These are phyloP conservation scores for Chrysochromulina tobinii DNA, from an alignment of 78 protist genomes.

Conservation along the genomic window DNA sequence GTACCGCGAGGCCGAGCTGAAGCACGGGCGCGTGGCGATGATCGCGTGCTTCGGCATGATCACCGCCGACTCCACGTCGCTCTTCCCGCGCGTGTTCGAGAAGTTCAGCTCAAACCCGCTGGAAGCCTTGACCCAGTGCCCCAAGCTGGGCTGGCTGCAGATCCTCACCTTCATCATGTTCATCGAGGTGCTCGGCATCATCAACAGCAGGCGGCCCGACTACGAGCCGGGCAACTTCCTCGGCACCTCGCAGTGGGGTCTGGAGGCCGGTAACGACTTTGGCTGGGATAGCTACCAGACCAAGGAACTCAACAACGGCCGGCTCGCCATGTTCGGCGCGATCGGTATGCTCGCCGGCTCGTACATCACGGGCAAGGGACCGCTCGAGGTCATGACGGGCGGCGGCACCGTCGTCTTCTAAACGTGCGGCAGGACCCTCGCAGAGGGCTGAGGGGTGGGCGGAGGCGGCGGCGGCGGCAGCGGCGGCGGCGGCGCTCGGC, in stretches of 20 bases:
- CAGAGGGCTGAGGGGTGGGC: too few species aligned
- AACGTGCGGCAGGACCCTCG: background rate
- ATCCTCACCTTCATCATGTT: background rate
- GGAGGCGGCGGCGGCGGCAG: too few species aligned
- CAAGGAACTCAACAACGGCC: conserved; percentile 16
- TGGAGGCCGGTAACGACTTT: background rate
- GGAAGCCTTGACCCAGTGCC: background rate
- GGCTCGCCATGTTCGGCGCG: conserved; percentile 1
- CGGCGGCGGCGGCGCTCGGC: too few species aligned
- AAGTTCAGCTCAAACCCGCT: background rate
- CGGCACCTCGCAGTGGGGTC: background rate
- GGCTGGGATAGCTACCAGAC: background rate
- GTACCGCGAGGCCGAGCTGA: conserved; percentile 25
- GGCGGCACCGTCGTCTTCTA: background rate
- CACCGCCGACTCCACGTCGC: background rate
- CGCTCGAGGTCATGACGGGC: background rate
- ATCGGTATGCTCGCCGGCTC: background rate
- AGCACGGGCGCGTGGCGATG: conserved; percentile 34
- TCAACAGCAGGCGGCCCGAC: background rate
- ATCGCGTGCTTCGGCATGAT: background rate
- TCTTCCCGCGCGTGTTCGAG: too few species aligned
- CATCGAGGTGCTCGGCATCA: background rate
- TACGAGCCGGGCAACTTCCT: conserved; percentile 2
- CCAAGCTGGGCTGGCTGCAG: background rate
- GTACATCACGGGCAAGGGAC: background rate